phyloP scores from a whole-genome alignment of 768 basidiomycete genomes.

The Pleurotus eryngii region DNA sequence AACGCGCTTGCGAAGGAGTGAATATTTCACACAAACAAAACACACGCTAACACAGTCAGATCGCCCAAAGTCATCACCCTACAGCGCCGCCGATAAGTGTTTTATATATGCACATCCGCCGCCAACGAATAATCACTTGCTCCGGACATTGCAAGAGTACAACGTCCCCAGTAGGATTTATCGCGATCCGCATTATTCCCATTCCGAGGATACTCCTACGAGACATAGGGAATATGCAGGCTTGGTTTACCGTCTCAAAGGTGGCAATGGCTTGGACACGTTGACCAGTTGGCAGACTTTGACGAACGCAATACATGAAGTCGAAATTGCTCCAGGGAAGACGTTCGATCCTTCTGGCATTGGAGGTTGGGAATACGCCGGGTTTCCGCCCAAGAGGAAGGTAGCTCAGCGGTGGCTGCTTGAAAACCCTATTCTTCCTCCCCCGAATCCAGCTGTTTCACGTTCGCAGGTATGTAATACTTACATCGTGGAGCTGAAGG shows the following conservation, averaged over 20 bases:
- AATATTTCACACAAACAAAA: too few species aligned
- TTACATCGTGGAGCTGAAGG: background rate
- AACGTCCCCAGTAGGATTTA: conserved; percentile 63
- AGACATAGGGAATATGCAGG: conserved; percentile 78
- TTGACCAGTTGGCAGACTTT: conserved; percentile 58
- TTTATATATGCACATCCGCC: conserved; percentile 49
- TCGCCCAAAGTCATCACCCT: background rate
- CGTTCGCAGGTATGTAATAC: conserved; percentile 49
- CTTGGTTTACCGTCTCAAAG: conserved; percentile 66
- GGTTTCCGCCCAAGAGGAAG: conserved; percentile 58
- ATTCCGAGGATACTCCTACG: conserved; percentile 63
- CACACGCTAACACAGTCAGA: too few species aligned
- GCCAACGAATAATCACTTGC: conserved; percentile 47
- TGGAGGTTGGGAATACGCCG: conserved; percentile 81
- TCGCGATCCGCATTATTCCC: conserved; percentile 78
- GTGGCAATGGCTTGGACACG: conserved; percentile 50
- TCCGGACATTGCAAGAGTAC: conserved; percentile 39
- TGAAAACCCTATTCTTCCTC: conserved; percentile 10
- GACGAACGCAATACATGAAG: background rate
- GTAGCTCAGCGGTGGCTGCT: conserved; percentile 55
- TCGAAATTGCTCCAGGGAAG: background rate
- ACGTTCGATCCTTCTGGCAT: conserved; percentile 28
- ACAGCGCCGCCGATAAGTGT: conserved; percentile 27
- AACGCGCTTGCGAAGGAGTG: too few species aligned
- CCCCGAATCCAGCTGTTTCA: conserved; percentile 15